Evolutionary conservation across 257 asterid genomes (phyloP).

Genomic region (Solanum pennellii): DNA sequence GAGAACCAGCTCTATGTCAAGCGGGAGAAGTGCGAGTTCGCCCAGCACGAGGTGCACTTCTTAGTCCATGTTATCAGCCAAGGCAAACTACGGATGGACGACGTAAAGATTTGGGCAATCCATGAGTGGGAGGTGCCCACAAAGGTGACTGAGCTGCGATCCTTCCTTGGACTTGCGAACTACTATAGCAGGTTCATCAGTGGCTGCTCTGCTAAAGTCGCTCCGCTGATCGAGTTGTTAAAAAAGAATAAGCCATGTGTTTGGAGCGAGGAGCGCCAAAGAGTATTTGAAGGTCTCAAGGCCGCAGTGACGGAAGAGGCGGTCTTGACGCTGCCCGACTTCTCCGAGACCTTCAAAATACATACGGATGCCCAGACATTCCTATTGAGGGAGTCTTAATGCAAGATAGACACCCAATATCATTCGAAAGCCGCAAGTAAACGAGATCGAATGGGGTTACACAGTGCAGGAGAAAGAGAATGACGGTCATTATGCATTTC

Average conservation of each 20-base stretch:
- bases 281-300: too few relatives aligned
- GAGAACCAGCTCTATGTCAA: neutral
- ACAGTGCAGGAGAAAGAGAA: neutral
- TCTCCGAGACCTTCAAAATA: neutral
- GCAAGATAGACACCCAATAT: neutral
- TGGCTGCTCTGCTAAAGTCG: neutral
- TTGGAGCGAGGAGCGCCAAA: too few relatives aligned
- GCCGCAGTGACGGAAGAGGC: rapidly evolving
- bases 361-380: neutral
- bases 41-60: neutral
- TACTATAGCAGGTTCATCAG: neutral
- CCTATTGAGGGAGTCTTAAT: neutral
- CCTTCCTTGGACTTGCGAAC: neutral
- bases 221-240: neutral
- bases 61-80: neutral
- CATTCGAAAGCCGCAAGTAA: too few relatives aligned
- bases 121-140: neutral
- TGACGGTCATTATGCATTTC: neutral
- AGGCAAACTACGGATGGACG: rapidly evolving
- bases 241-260: neutral
- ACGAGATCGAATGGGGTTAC: neutral
- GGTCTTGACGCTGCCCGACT: neutral
- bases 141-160: rapidly evolving
- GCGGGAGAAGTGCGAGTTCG: neutral
- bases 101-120: neutral